A percentile compares a stretch with the other conserved stretches of the same genome.
Conservation (phyloP, 768 basidiomycete species). For the Hebeloma cylindrosporum region DNA sequence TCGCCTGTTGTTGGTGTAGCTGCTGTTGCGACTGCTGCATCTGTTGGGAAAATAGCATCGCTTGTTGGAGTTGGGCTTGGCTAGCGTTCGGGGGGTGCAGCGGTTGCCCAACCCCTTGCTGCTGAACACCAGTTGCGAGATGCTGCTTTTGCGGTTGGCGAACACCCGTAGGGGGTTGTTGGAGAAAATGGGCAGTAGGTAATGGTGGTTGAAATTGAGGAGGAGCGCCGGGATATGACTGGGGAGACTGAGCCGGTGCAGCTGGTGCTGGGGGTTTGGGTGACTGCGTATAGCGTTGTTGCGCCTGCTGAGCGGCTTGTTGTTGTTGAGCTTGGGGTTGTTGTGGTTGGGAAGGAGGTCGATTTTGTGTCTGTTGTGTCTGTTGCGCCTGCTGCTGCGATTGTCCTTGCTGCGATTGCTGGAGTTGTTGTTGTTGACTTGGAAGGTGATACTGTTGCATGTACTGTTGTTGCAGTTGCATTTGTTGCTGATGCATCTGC, state of each 20-base stretch:
- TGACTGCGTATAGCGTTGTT: slow-evolving; percentile 14
- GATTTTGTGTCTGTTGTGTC: slow-evolving; percentile 4
- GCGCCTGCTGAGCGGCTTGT: slow-evolving; percentile 6
- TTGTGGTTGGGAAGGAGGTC: slow-evolving; percentile 19
- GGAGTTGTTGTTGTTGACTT: slow-evolving; percentile 10
- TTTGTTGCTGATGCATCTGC: slow-evolving; percentile 20
- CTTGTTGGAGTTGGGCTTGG: slow-evolving; percentile 11
- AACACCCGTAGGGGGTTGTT: slow-evolving; percentile 5
- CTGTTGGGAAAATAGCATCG: slow-evolving; percentile 11
- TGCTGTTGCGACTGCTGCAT: slow-evolving; percentile 20
- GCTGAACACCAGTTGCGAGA: slow-evolving; percentile 10
- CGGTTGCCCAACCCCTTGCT: slow-evolving; percentile 19
- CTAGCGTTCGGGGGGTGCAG: not conserved
- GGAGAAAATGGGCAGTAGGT: slow-evolving; percentile 4
- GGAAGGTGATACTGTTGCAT: slow-evolving; percentile 13
- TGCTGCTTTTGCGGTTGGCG: slow-evolving; percentile 8
- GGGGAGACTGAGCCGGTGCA: not conserved
- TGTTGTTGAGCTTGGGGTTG: slow-evolving; percentile 10
- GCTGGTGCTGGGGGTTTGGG: slow-evolving; percentile 7
- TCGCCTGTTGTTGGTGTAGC: slow-evolving; percentile 15
- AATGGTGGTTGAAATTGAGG: slow-evolving; percentile 10
- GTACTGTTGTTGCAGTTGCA: slow-evolving; percentile 18
- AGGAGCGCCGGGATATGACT: slow-evolving; percentile 1
- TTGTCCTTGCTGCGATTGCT: slow-evolving; percentile 12
- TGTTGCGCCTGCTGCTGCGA: slow-evolving; percentile 17